phyloP scores from a whole-genome alignment of 257 asterid species.

The Ligustrum vulgare region DNA sequence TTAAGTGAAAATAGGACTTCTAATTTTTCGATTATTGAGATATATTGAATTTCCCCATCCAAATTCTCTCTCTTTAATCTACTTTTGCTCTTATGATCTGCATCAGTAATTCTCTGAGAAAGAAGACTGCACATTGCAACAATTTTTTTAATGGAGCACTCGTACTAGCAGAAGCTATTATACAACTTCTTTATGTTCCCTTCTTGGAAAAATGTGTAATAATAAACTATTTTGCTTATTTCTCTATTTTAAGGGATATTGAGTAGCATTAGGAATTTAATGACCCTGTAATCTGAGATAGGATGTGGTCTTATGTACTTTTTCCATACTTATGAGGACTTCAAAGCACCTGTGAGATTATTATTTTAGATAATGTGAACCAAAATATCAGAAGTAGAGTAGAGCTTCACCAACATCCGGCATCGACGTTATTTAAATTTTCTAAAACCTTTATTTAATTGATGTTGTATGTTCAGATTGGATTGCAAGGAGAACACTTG shows the following conservation, averaged over 20 bases:
- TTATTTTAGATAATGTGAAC: background rate
- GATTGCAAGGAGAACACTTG: constrained; percentile 68
- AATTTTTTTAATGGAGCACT: background rate
- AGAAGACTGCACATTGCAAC: background rate
- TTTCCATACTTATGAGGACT: background rate
- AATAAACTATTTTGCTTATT: background rate
- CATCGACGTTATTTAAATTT: background rate
- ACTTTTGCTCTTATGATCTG: background rate
- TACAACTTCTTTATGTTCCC: background rate
- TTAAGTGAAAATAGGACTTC: background rate
- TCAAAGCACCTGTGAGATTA: background rate
- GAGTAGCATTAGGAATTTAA: constrained; percentile 11
- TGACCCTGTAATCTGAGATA: background rate
- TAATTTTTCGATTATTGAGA: background rate
- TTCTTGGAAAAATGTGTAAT: background rate
- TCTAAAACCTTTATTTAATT: background rate
- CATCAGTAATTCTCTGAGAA: background rate
- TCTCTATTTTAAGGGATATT: background rate
- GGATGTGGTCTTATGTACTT: background rate
- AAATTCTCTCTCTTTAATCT: background rate
- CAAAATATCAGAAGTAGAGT: background rate
- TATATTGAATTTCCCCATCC: background rate
- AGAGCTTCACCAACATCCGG: background rate
- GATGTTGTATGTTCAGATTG: constrained; percentile 53
- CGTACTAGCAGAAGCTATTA: background rate